A percentile compares a stretch with the other conserved stretches of the same genome.
These are phyloP conservation scores for Phytophthora ramorum DNA, from an alignment of 352 stramenopile species.

Conservation along the genomic window DNA sequence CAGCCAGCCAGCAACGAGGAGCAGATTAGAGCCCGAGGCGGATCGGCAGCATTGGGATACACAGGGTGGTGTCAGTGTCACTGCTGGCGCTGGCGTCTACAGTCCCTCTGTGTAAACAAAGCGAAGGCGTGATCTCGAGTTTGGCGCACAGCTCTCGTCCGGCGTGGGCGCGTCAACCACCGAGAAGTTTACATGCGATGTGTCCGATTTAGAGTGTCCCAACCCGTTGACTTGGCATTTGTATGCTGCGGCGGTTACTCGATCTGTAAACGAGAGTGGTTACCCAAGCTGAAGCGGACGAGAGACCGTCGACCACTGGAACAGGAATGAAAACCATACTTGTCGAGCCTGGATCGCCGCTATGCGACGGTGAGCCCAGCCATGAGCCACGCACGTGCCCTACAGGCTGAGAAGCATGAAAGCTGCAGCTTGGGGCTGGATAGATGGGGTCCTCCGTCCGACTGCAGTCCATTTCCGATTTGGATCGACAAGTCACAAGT, in stretches of 20 bases:
- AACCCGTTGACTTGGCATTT: conserved; percentile 19
- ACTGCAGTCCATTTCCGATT: conserved; percentile 23
- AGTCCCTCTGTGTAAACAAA: conserved; percentile 30
- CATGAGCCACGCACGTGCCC: not conserved
- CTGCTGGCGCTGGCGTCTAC: not conserved
- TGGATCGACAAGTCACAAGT: conserved; percentile 25
- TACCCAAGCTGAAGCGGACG: conserved; percentile 22
- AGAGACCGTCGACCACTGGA: conserved; percentile 4
- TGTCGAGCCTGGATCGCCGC: conserved; percentile 1
- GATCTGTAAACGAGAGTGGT: conserved; percentile 15
- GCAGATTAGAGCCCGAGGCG: too few relatives aligned
- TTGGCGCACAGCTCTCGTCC: conserved; percentile 16
- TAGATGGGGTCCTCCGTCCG: not conserved
- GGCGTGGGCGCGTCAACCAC: conserved; percentile 15
- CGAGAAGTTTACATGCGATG: conserved; percentile 13
- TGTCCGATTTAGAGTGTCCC: conserved; percentile 13
- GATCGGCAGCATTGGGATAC: not conserved
- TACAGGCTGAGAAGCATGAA: not conserved
- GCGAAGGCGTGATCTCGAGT: conserved; percentile 7
- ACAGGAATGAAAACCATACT: not conserved
- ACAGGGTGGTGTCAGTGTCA: too few relatives aligned
- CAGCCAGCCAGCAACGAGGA: too few relatives aligned
- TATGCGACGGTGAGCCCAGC: conserved; percentile 33
- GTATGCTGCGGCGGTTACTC: conserved; percentile 14
- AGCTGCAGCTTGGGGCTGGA: not conserved